Evolutionary conservation across 495 filamentous ascomycete genomes (phyloP).

Genomic region (Penicillium riverlandense): DNA sequence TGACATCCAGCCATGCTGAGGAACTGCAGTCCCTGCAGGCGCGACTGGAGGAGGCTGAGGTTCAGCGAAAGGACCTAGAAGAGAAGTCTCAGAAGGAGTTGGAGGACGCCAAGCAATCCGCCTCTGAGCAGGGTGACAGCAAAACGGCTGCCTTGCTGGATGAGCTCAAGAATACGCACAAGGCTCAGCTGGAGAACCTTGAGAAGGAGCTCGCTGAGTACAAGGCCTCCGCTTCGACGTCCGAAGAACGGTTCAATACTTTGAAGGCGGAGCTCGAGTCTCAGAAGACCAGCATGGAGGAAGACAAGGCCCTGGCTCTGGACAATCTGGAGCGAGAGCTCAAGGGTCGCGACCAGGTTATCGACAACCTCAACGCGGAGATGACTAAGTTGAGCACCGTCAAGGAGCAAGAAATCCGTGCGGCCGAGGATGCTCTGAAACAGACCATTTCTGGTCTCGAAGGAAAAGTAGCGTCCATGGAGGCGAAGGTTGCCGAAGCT

Average conservation of each 20-base stretch:
- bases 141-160: slow-evolving; percentile 28
- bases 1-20: slow-evolving; percentile 28
- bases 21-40: slow-evolving; percentile 28
- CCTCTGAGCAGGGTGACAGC: slow-evolving; percentile 28
- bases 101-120: slow-evolving; percentile 32
- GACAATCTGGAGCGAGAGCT: slow-evolving; percentile 32
- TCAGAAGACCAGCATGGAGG: slow-evolving; percentile 26
- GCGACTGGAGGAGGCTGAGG: slow-evolving; percentile 33
- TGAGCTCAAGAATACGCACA: slow-evolving; percentile 31
- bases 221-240: slow-evolving; percentile 26
- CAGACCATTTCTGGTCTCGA: slow-evolving; percentile 22
- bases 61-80: slow-evolving; percentile 33
- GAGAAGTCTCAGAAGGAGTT: slow-evolving; percentile 33
- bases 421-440: slow-evolving; percentile 35
- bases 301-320: slow-evolving; percentile 33
- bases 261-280: slow-evolving; percentile 32
- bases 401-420: slow-evolving; percentile 35
- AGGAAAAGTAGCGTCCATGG: slow-evolving; percentile 31
- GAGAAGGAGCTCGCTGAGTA: slow-evolving; percentile 30
- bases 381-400: slow-evolving; percentile 29
- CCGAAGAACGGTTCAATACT: slow-evolving; percentile 31
- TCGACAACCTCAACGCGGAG: slow-evolving; percentile 38
- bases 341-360: slow-evolving; percentile 34
- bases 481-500: slow-evolving; percentile 29
- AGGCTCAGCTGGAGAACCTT: slow-evolving; percentile 29